These are phyloP conservation scores for Gossypium armourianum DNA, from an alignment of 441 rosid genomes.

Conservation along the genomic window DNA sequence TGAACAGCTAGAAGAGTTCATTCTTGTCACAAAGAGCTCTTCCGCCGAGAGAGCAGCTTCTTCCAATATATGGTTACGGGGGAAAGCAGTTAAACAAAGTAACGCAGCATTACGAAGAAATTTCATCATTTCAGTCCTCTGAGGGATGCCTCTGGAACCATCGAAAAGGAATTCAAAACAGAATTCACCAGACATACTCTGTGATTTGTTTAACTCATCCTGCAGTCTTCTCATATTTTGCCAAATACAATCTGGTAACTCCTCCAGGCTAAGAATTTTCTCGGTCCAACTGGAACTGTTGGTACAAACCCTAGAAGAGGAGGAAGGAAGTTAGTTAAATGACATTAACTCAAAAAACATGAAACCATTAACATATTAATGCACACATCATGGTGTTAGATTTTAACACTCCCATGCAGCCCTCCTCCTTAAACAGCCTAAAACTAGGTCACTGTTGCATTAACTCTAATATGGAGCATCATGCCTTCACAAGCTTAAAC, in stretches of 20 bases:
- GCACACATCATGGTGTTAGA: background rate
- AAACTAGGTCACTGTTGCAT: background rate
- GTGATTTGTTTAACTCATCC: slow-evolving; percentile 24
- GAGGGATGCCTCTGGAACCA: slow-evolving; percentile 32
- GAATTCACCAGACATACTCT: slow-evolving; percentile 26
- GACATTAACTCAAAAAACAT: slow-evolving; percentile 2
- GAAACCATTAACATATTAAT: slow-evolving; percentile 9
- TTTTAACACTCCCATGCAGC: slow-evolving; percentile 1
- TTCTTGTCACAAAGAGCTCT: slow-evolving; percentile 51
- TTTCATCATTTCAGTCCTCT: slow-evolving; percentile 49
- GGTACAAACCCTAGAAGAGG: slow-evolving; percentile 48
- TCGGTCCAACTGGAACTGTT: slow-evolving; percentile 78
- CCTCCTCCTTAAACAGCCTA: background rate
- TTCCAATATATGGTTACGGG: slow-evolving; percentile 63
- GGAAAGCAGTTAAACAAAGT: slow-evolving; percentile 66
- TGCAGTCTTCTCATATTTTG: slow-evolving; percentile 40
- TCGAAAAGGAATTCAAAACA: slow-evolving; percentile 40
- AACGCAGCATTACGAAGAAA: slow-evolving; percentile 74
- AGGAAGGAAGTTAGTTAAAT: background rate
- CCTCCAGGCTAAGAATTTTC: slow-evolving; percentile 50
- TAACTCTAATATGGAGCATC: background rate
- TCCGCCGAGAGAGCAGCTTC: slow-evolving; percentile 84
- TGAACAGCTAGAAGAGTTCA: slow-evolving; percentile 40
- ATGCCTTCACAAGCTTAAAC: background rate
- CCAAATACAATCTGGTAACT: slow-evolving; percentile 46